These are phyloP conservation scores for Eremomyces bilateralis DNA, from an alignment of 495 filamentous ascomycete species.

Conservation along the genomic window DNA sequence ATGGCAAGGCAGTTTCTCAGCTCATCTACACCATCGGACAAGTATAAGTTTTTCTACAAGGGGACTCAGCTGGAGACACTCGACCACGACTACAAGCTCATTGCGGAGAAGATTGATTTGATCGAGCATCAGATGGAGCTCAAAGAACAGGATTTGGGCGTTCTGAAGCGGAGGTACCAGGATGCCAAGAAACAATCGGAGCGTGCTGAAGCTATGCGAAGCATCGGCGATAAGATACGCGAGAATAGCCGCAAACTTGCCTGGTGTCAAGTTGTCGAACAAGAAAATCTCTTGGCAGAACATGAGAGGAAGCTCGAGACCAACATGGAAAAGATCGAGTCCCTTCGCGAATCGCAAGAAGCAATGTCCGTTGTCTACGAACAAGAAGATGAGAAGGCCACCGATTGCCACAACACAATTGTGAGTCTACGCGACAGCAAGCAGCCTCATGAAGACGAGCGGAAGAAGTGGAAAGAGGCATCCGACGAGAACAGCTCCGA, in stretches of 20 bases:
- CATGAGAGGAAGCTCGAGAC: conserved; percentile 21
- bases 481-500: not conserved
- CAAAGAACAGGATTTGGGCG: conserved; percentile 26
- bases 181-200: conserved; percentile 24
- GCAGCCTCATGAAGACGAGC: not conserved
- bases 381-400: conserved; percentile 3
- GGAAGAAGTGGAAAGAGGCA: conserved; percentile 11
- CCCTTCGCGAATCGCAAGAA: conserved; percentile 17
- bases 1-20: conserved; percentile 86
- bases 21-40: conserved; percentile 53
- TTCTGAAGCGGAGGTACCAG: conserved; percentile 21
- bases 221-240: conserved; percentile 8
- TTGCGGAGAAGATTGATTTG: conserved; percentile 46
- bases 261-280: conserved; percentile 21
- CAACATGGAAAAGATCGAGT: conserved; percentile 25
- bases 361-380: conserved; percentile 21
- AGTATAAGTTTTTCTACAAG: conserved; percentile 93
- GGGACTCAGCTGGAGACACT: conserved; percentile 85
- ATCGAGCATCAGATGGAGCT: conserved; percentile 36
- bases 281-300: conserved; percentile 23
- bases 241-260: conserved; percentile 12
- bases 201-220: conserved; percentile 22
- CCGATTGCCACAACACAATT: not conserved
- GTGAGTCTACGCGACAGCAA: too few species aligned
- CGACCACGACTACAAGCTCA: conserved; percentile 70